Evolutionary conservation across 768 basidiomycete species (phyloP), one percentile per base, ranked within the genome.

Genomic region (Imleria badia): DNA sequence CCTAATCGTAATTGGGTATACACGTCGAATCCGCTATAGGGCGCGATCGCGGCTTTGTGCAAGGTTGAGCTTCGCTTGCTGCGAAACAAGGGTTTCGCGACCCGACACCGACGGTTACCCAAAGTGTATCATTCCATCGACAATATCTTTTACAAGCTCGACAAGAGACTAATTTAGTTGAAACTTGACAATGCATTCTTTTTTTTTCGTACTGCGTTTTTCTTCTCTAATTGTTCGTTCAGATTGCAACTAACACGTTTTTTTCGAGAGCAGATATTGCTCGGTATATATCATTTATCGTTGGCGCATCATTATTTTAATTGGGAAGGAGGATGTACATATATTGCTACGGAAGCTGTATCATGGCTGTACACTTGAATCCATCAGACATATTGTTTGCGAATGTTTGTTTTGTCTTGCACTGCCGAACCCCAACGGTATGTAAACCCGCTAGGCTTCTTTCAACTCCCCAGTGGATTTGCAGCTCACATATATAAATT

Each of bases 361-460:
- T 59, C 35, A 64, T 49, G 43, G n/a, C 23, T 48, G 44, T 45
- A 52, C 22, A 38, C 38, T 42, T 48, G n/a, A 64, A 50, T 54
- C 15, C 35, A n/a, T 36, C 19, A 23, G 33, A 17, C 13, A 6
- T 4, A 14, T 31, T 64, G 14, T 68, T 68, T 70, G 54, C 26
- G n/a, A 6, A 11, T 70, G 26, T 70, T 67, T 70, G 26, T 70
- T 67, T 70, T 51, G 42, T 15, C 12, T 14, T 5, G 30, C 19
- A 40, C 36, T 56, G 59, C 66, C 66, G 65, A 71, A 73, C 70
- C 70, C 70, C 70, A 71, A 71, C 48, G 49, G 23, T 53, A 56
- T 59, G 59, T 39, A 49, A 33, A 11, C 19, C 1, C 40, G 48
- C 45, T 48, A 15, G 12, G n/a, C 17, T 40, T 17, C 22, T 29